Evolutionary conservation across 257 asterid genomes (phyloP).

Genomic region (Plantago major): DNA sequence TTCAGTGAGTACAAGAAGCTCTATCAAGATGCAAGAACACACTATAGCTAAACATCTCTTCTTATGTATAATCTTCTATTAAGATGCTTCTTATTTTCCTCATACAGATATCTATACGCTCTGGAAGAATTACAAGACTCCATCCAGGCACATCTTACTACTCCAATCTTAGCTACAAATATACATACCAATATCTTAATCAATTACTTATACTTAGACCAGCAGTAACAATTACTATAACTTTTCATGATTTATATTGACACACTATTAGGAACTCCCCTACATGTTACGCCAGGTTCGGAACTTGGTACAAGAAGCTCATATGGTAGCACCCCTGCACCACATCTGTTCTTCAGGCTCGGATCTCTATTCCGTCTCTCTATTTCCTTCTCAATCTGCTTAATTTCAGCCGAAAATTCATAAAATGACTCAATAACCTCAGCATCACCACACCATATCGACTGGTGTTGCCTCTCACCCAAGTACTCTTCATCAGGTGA

Average conservation of each 20-base stretch:
- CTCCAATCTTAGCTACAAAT: slow-evolving; percentile 22
- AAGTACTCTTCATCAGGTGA: slow-evolving; percentile 91
- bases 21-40: no score
- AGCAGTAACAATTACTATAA: neutral
- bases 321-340: slow-evolving; percentile 93
- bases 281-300: slow-evolving; percentile 86
- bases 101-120: neutral
- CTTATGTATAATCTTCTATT: neutral
- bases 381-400: slow-evolving; percentile 69
- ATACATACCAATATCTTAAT: slow-evolving; percentile 21
- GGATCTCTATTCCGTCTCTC: slow-evolving; percentile 53
- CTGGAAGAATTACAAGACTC: slow-evolving; percentile 4
- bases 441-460: slow-evolving; percentile 84
- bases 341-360: slow-evolving; percentile 60
- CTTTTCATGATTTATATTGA: slow-evolving; percentile 51
- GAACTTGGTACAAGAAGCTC: slow-evolving; percentile 91
- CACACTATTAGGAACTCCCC: slow-evolving; percentile 96
- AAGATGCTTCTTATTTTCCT: neutral
- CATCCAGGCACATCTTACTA: neutral
- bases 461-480: slow-evolving; percentile 72
- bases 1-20: no score
- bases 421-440: slow-evolving; percentile 54
- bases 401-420: slow-evolving; percentile 62
- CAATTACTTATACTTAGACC: slow-evolving; percentile 12
- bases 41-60: no score